Conservation (phyloP, 208 protist species). For the Vickermania spadyakhi region DNA sequence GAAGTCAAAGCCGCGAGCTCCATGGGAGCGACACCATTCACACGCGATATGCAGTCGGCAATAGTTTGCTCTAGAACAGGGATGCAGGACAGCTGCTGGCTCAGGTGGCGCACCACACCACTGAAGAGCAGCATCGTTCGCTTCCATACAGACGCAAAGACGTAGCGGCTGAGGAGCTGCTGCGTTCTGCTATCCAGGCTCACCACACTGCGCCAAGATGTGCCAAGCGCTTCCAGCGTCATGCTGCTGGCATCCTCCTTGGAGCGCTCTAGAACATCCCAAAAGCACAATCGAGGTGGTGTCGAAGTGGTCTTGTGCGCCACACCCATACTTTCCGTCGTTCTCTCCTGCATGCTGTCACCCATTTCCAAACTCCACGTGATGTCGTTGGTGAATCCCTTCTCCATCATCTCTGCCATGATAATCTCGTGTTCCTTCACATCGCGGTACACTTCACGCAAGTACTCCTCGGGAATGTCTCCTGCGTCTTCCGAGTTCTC, state of each 20-base stretch:
- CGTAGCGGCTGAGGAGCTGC: conserved; percentile 12
- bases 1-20: conserved; percentile 21
- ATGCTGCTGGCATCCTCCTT: too few species aligned
- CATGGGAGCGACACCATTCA: conserved; percentile 5
- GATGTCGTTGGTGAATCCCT: conserved; percentile 67
- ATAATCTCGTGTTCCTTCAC: conserved; percentile 89
- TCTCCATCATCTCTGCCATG: conserved; percentile 83
- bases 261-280: neutral
- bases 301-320: neutral
- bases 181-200: conserved; percentile 2
- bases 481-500: conserved; percentile 93
- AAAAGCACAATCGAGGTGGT: neutral
- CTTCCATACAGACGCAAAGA: conserved; percentile 43
- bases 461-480: conserved; percentile 81
- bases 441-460: conserved; percentile 89
- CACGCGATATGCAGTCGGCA: conserved; percentile 15
- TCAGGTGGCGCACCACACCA: conserved; percentile 27
- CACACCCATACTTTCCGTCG: neutral
- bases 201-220: neutral
- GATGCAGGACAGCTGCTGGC: conserved; percentile 16
- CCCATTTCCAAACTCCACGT: conserved; percentile 77
- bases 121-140: conserved; percentile 41
- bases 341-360: neutral
- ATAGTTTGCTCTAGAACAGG: conserved; percentile 10
- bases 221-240: too few species aligned